These are phyloP conservation scores for Candida peoriensis DNA, from an alignment of 805 yeast species.

Conservation along the genomic window DNA sequence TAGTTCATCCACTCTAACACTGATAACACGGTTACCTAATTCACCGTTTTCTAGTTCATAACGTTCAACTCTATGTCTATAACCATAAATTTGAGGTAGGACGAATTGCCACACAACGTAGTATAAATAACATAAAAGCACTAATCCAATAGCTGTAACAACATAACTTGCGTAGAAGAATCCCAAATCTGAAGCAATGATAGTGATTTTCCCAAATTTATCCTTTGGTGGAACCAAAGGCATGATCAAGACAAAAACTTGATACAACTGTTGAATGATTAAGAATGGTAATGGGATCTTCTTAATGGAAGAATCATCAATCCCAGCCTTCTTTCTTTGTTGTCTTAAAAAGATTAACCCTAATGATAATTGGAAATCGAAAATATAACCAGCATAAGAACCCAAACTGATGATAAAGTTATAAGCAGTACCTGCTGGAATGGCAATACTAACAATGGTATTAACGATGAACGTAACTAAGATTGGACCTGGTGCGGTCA, in stretches of 20 bases:
- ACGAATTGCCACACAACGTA: slow-evolving; percentile 59
- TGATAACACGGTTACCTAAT: slow-evolving; percentile 53
- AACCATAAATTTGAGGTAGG: slow-evolving; percentile 48
- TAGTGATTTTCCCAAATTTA: slow-evolving; percentile 29
- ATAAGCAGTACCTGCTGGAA: slow-evolving; percentile 85
- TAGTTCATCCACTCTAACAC: slow-evolving; percentile 23
- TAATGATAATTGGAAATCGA: slow-evolving; percentile 53
- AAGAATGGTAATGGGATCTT: slow-evolving; percentile 54
- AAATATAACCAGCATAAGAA: slow-evolving; percentile 71
- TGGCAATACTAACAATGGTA: slow-evolving; percentile 62
- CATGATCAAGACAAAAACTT: slow-evolving; percentile 61
- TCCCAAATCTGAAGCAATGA: slow-evolving; percentile 51
- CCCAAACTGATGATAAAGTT: slow-evolving; percentile 65
- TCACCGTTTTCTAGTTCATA: slow-evolving; percentile 57
- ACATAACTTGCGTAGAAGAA: slow-evolving; percentile 73
- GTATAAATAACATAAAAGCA: slow-evolving; percentile 54
- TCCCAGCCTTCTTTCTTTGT: slow-evolving; percentile 40
- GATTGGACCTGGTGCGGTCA: slow-evolving; percentile 52
- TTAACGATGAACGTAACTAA: slow-evolving; percentile 70
- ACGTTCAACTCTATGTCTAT: slow-evolving; percentile 43
- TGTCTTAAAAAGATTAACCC: slow-evolving; percentile 57
- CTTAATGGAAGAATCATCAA: slow-evolving; percentile 53
- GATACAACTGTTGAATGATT: slow-evolving; percentile 55
- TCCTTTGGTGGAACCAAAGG: slow-evolving; percentile 65
- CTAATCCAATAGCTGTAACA: slow-evolving; percentile 67